These are phyloP conservation scores for Mallotus repandus DNA, from an alignment of 441 rosid genomes.

Conservation along the genomic window DNA sequence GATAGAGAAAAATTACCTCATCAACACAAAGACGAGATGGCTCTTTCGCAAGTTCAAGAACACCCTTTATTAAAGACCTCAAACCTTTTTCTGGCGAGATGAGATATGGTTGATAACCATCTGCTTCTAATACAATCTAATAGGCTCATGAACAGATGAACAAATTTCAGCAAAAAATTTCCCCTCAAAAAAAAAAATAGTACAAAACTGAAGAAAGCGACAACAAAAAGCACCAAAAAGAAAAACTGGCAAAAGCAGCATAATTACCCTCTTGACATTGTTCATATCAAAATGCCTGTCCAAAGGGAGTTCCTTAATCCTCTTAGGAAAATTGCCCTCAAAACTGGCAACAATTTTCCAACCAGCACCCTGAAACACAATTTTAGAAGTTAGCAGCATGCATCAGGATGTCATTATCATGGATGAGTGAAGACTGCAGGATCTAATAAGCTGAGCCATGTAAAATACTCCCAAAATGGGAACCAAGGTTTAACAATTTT, in stretches of 20 bases:
- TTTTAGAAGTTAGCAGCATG: neutral
- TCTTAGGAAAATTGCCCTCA: conserved; percentile 87
- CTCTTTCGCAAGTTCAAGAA: conserved; percentile 90
- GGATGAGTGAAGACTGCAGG: neutral
- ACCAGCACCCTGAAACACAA: conserved; percentile 70
- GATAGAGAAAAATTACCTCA: conserved; percentile 45
- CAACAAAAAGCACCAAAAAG: neutral
- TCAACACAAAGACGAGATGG: conserved; percentile 85
- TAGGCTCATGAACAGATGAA: conserved; percentile 20
- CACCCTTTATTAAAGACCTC: conserved; percentile 87
- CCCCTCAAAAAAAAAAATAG: too few relatives aligned
- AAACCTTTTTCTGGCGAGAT: conserved; percentile 97
- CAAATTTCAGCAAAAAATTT: neutral
- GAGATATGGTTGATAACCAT: conserved; percentile 97
- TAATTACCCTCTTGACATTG: conserved; percentile 81
- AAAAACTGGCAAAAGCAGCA: conserved; percentile 9
- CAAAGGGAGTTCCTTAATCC: conserved; percentile 89
- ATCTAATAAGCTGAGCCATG: neutral
- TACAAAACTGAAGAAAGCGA: conserved; percentile 8
- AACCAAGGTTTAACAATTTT: neutral
- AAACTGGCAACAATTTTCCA: conserved; percentile 97
- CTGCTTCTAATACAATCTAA: conserved; percentile 92
- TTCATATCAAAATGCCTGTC: conserved; percentile 89
- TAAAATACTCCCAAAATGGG: neutral
- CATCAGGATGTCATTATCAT: neutral